Evolutionary conservation across 2,329 filamentous ascomycete genomes (phyloP).

Genomic region (Teratosphaeria pseudoeucalypti): DNA sequence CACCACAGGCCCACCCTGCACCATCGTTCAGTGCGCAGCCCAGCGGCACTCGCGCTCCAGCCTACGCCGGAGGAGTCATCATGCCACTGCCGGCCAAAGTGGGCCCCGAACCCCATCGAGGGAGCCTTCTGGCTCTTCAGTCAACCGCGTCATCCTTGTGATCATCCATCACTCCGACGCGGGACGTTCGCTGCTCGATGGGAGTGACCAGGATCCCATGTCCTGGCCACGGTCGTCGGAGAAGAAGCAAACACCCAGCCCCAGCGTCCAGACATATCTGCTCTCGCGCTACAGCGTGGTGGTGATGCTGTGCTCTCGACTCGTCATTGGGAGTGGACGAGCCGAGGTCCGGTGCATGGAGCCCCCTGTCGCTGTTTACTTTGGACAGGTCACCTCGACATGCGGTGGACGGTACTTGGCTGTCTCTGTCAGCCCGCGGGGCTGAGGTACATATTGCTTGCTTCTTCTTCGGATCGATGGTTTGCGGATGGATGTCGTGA

Average conservation of each 20-base stretch:
- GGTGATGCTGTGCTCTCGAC: neutral
- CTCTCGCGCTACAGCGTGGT: neutral
- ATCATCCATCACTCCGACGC: neutral
- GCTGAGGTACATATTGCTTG: neutral
- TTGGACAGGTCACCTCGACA: neutral
- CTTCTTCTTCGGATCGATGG: neutral
- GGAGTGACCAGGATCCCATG: neutral
- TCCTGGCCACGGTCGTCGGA: neutral
- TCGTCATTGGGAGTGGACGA: neutral
- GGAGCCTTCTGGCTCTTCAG: neutral
- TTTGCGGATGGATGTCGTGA: neutral
- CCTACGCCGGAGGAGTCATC: neutral
- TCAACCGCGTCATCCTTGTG: neutral
- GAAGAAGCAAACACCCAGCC: neutral
- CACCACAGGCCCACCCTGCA: neutral
- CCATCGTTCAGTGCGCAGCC: neutral
- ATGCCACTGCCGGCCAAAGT: neutral
- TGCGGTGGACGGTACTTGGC: neutral
- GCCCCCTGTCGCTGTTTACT: neutral
- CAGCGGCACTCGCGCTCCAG: neutral
- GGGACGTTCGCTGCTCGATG: neutral
- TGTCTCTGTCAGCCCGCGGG: neutral
- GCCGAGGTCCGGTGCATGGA: neutral
- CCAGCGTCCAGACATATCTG: neutral
- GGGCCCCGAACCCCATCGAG: neutral